phyloP scores from a whole-genome alignment of 805 yeast species.

The Yamadazyma takamatsuzukensis region DNA sequence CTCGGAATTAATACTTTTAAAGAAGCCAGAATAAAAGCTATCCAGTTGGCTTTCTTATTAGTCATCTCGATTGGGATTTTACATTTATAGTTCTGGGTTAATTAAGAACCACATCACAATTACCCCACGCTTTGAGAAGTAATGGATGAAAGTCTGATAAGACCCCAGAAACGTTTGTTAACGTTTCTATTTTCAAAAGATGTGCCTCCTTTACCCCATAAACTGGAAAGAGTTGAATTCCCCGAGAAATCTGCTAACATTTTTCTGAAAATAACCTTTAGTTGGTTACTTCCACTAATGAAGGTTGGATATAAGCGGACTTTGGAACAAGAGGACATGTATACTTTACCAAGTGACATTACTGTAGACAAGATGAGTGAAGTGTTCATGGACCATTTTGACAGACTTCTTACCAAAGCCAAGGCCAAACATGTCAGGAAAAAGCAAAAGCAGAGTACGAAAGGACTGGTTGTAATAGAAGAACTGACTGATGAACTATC shows the following conservation, averaged over 20 bases:
- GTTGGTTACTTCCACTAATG: conserved; percentile 63
- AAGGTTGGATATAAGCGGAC: conserved; percentile 65
- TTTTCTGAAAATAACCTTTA: conserved; percentile 44
- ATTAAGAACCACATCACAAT: no score
- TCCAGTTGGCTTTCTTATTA: no score
- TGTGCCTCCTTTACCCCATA: conserved; percentile 46
- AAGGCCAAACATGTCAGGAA: not conserved
- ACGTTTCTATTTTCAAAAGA: conserved; percentile 43
- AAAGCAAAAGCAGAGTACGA: conserved; percentile 2
- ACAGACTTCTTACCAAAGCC: conserved; percentile 1
- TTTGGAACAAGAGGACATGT: conserved; percentile 56
- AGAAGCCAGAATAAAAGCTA: no score
- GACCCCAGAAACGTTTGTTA: conserved; percentile 38
- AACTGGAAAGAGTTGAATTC: conserved; percentile 43
- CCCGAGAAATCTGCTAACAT: conserved; percentile 34
- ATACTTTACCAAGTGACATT: conserved; percentile 21
- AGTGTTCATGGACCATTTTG: conserved; percentile 4
- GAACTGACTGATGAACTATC: conserved; percentile 18
- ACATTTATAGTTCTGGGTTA: no score
- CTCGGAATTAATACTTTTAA: no score
- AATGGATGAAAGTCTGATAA: not conserved
- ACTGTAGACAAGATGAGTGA: conserved; percentile 23
- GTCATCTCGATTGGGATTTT: no score
- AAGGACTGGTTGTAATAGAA: no score
- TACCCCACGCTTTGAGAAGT: no score